Evolutionary conservation across 2,329 filamentous ascomycete species (phyloP).

Genomic region (Drechslera avenae): DNA sequence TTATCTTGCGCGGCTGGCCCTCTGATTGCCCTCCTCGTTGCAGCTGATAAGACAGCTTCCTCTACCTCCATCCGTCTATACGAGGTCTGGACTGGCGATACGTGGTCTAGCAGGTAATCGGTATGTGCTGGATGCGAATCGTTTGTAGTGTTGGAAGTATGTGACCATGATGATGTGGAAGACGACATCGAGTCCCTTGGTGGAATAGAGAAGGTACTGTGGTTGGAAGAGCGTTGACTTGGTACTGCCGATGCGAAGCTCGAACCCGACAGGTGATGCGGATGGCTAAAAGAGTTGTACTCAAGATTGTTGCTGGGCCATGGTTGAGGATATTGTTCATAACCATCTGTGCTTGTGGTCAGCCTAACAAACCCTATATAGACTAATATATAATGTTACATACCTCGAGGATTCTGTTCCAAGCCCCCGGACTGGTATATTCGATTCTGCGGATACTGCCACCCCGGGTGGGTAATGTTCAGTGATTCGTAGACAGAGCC

Average conservation of each 20-base stretch:
- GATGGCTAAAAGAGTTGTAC: conserved; percentile 13
- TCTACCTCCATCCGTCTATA: conserved; percentile 7
- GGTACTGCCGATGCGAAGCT: conserved; percentile 27
- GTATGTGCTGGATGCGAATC: conserved; percentile 21
- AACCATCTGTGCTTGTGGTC: conserved; percentile 14
- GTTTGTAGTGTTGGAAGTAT: conserved; percentile 17
- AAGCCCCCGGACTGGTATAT: background rate
- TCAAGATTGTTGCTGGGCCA: conserved; percentile 12
- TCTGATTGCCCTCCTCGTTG: conserved; percentile 12
- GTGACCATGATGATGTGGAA: conserved; percentile 28
- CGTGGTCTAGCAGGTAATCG: conserved; percentile 10
- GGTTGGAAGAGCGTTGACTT: conserved; percentile 21
- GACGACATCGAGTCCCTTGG: conserved; percentile 30
- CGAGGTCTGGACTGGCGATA: conserved; percentile 3
- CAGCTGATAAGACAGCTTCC: background rate
- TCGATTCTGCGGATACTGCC: background rate
- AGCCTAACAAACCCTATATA: background rate
- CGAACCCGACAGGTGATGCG: conserved; percentile 25
- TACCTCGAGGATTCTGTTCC: conserved; percentile 1
- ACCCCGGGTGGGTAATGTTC: background rate
- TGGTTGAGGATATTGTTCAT: conserved; percentile 7
- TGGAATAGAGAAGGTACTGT: conserved; percentile 26
- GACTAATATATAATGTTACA: no score
- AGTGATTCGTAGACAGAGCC: background rate
- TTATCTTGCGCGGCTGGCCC: conserved; percentile 18